Evolutionary conservation across 2,329 filamentous ascomycete species (phyloP).

Genomic region (Pseudogymnoascus sp.): DNA sequence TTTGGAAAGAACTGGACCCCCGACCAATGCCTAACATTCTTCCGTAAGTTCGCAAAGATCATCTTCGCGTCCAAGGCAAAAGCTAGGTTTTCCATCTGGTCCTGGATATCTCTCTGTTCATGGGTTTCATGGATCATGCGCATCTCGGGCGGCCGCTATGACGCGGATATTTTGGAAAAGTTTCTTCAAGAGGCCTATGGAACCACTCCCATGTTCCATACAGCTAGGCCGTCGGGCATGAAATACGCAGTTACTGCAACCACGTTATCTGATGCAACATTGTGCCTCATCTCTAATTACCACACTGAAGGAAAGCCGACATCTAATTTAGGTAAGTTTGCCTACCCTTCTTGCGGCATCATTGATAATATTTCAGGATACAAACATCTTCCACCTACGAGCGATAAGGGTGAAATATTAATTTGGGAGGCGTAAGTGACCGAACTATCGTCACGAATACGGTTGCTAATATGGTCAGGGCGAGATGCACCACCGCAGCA

Average conservation of each 20-base stretch:
- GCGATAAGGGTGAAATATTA: constrained; percentile 15
- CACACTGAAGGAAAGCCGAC: too few relatives aligned
- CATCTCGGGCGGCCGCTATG: constrained; percentile 12
- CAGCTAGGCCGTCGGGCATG: constrained; percentile 14
- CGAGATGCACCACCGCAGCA: too few relatives aligned
- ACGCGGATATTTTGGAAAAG: constrained; percentile 15
- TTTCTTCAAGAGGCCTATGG: constrained; percentile 16
- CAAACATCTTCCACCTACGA: background rate
- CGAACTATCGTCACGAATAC: background rate
- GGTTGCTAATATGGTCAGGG: background rate
- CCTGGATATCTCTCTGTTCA: background rate
- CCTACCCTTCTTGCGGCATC: too few relatives aligned
- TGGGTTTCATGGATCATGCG: background rate
- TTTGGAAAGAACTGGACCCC: background rate
- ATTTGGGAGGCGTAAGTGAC: constrained; percentile 21
- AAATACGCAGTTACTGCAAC: constrained; percentile 19
- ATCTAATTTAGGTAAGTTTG: too few relatives aligned
- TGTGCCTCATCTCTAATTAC: too few relatives aligned
- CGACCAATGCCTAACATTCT: background rate
- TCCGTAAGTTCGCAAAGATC: background rate
- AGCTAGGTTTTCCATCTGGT: background rate
- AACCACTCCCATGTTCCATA: constrained; percentile 15
- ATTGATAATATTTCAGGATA: too few relatives aligned
- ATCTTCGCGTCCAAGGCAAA: background rate
- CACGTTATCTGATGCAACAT: constrained; percentile 13